Base-by-base conservation (phyloP, 2,329 filamentous ascomycete genomes). In the Claviceps citrina region DNA sequence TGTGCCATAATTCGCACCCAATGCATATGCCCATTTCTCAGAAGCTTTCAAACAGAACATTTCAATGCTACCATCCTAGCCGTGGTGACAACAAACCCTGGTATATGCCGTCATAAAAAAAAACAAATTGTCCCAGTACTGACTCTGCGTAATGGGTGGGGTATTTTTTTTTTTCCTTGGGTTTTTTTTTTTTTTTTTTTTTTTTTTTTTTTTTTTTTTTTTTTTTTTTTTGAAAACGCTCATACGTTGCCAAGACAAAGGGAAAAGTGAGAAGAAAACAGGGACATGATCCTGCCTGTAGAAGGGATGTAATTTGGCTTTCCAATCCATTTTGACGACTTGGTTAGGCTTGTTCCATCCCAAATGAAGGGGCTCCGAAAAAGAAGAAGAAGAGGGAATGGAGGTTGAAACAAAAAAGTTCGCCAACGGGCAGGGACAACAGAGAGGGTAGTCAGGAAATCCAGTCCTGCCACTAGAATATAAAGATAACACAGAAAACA, bases 91-190 rank as follows among this genome's bases (percentile, higher is more conserved):
- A 25, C 33, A 31, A 40, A 13, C 20, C 13, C 12, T 33, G 18
- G 7, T 37, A 22, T 16, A 34, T 40, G 20, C 36, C 32, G 7
- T 34, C 33, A 34, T 39, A 32, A 32, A 24, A 18, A 41, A 24
- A 38, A 38, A 22, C 22, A 43, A 40, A 34, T 31, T 38, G 19
- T 37, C 22, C 37, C 27, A 22, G 34, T 9, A n/a, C 25, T 37
- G 26, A 8, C n/a, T 37, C 38, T 16, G 34, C 22, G 20, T 20
- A 28, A 40, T 27, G 20, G 32, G 26, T 27, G 26, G 33, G 41
- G 32, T 28, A 30, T 43, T 22, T 43, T 43, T 37, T 43, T 36
- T 37, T 25, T 9, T 31, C 27, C 22, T 12, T 16, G 31, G 33
- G 15, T 19, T 24, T 30, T 40, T 35, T 30, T 30, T 18, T 24